Evolutionary conservation across 176 grass and related monocot species (phyloP), one percentile per base, ranked within the genome.

Genomic region (Miscanthus lutarioriparius): DNA sequence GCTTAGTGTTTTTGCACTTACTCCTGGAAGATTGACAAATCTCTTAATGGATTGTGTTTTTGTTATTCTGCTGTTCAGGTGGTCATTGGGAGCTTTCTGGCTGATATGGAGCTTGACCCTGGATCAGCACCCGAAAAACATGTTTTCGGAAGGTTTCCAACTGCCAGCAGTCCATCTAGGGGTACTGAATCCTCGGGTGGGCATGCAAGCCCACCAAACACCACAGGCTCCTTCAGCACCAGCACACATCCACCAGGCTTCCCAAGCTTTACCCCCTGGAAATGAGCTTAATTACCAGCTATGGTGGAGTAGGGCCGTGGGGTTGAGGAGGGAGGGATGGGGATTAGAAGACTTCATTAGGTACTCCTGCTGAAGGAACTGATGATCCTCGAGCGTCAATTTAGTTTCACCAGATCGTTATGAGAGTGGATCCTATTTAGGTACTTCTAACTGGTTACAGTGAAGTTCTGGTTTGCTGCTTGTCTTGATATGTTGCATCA

Each of bases 21-120:
- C 25, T 63, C 11, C 35, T 22, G 37, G 41, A 36, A 44, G 75
- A 9, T 48, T 19, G 56, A 8, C 20, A 39, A 9, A 10, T 48
- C 2, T 80, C 38, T 17, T 83, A 64, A 69, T 68, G 30, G 15
- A 28, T 78, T 78, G 8, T 35, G 72, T 64, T 58, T 74, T 82
- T 59, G 41, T 51, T 58, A 22, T 41, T 4, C 4, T 80, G 75
- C 56, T 83, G 22, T 30, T 39, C 80, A 95, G 93, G 93, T 95
- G 27, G 90, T 90, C 23, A 67, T 95, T 23, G 93, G 83, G 27
- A 92, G 83, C 72, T 92, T 95, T 74, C 38, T 74, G 20, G 70
- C 82, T 74, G 58, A 86, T 74, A 71, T 87, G 79, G 70, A 90
- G 48, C 45, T 59, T 1, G 85, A 91, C n/a, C 64, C 54, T 37